These are phyloP conservation scores for Aspergillus vadensis DNA, from an alignment of 2,329 filamentous ascomycete genomes.

Conservation along the genomic window DNA sequence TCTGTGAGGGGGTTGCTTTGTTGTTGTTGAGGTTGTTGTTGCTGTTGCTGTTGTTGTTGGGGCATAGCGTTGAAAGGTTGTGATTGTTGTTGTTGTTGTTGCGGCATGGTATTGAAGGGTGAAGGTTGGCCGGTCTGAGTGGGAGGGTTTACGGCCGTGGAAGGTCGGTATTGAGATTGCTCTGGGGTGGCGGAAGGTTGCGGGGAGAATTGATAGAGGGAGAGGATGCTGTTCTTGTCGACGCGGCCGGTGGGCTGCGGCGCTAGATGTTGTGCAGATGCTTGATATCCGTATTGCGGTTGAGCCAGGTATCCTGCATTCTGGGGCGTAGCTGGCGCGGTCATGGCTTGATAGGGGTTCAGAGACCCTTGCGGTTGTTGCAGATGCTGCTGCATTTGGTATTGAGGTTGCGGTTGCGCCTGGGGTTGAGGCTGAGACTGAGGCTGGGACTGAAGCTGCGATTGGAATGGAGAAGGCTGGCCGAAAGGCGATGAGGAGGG, in stretches of 20 bases:
- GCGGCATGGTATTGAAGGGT: slow-evolving; percentile 17
- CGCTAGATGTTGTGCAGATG: slow-evolving; percentile 32
- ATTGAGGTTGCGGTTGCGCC: slow-evolving; percentile 26
- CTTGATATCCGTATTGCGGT: slow-evolving; percentile 26
- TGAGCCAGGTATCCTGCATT: slow-evolving; percentile 29
- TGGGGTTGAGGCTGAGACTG: slow-evolving; percentile 26
- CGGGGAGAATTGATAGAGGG: slow-evolving; percentile 49
- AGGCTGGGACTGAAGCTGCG: slow-evolving; percentile 28
- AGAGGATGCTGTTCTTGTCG: slow-evolving; percentile 51
- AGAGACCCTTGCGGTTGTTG: slow-evolving; percentile 25
- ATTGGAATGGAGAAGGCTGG: slow-evolving; percentile 29
- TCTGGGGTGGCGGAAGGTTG: slow-evolving; percentile 39
- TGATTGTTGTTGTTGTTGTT: slow-evolving; percentile 12
- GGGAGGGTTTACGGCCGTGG: slow-evolving; percentile 23
- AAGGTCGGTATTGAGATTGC: slow-evolving; percentile 32
- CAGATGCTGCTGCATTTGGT: slow-evolving; percentile 10
- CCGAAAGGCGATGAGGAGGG: slow-evolving; percentile 36
- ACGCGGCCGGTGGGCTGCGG: slow-evolving; percentile 47
- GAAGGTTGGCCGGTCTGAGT: slow-evolving; percentile 21
- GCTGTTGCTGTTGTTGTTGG: slow-evolving; percentile 15
- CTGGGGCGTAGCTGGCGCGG: slow-evolving; percentile 28
- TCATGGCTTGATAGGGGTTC: slow-evolving; percentile 39
- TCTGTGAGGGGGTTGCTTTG: slow-evolving; percentile 18
- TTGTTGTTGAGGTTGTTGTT: slow-evolving; percentile 5
- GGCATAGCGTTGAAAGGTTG: not conserved